phyloP scores from a whole-genome alignment of 768 basidiomycete genomes.

The Mycena haematopus region DNA sequence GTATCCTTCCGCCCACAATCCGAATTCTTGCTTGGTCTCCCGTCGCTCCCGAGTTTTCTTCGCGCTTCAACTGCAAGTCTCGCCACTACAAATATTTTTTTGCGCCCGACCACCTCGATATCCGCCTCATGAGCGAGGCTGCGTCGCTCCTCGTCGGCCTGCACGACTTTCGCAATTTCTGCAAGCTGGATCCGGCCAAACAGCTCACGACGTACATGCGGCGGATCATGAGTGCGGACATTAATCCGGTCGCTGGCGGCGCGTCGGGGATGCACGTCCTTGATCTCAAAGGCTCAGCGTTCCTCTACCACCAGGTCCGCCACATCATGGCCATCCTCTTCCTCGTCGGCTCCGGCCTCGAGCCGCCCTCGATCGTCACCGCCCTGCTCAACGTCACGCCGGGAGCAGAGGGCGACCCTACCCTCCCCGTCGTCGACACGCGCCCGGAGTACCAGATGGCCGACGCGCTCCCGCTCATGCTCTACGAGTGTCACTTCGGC shows the following conservation, averaged over 20 bases:
- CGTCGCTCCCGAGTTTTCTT: constrained; percentile 77
- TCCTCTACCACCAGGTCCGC: constrained; percentile 95
- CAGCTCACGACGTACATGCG: constrained; percentile 85
- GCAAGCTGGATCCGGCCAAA: constrained; percentile 91
- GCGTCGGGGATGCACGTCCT: constrained; percentile 64
- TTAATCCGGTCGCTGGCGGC: constrained; percentile 37
- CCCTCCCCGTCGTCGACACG: constrained; percentile 56
- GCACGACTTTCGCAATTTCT: constrained; percentile 96
- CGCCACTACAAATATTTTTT: constrained; percentile 99
- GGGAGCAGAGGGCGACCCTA: constrained; percentile 45
- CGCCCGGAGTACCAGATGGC: constrained; percentile 97
- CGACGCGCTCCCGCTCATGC: constrained; percentile 85
- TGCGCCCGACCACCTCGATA: constrained; percentile 67
- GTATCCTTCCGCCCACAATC: constrained; percentile 86
- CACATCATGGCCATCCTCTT: constrained; percentile 94
- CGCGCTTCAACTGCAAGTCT: constrained; percentile 84
- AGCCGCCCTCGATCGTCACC: constrained; percentile 71
- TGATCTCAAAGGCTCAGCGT: constrained; percentile 87
- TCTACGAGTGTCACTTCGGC: constrained; percentile 88
- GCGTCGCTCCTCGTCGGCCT: constrained; percentile 78
- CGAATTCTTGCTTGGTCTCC: constrained; percentile 92
- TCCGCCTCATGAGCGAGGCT: constrained; percentile 77
- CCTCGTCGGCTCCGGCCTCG: constrained; percentile 83
- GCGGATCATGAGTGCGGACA: background rate
- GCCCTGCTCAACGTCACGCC: constrained; percentile 73